Evolutionary conservation across 2,329 filamentous ascomycete species (phyloP).

Genomic region (Leptosphaerulina australis): DNA sequence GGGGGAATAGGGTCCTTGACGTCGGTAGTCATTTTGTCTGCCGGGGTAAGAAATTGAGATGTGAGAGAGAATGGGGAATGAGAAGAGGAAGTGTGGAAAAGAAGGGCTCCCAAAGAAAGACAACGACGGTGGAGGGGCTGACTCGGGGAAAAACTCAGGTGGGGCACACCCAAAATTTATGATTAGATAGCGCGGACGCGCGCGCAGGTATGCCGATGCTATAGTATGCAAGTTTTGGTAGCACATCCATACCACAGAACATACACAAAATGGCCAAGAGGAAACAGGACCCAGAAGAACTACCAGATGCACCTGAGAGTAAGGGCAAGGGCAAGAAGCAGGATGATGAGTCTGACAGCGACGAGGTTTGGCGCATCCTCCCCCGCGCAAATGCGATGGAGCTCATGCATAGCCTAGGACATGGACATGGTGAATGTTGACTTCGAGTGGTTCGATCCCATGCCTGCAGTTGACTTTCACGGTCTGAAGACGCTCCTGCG

Average conservation of each 20-base stretch:
- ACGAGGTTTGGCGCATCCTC: constrained; percentile 39
- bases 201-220: constrained; percentile 4
- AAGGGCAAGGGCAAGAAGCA: constrained; percentile 37
- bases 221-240: neutral
- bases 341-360: constrained; percentile 47
- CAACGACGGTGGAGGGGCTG: constrained; percentile 18
- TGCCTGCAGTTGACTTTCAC: constrained; percentile 89
- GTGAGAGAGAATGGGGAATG: constrained; percentile 14
- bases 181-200: constrained; percentile 14
- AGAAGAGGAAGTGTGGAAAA: constrained; percentile 10
- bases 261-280: constrained; percentile 44
- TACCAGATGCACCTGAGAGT: constrained; percentile 43
- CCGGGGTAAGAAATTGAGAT: constrained; percentile 22
- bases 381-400: constrained; percentile 10
- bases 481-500: constrained; percentile 88
- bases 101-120: constrained; percentile 4
- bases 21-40: constrained; percentile 47
- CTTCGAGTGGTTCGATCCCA: constrained; percentile 98
- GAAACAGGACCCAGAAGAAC: constrained; percentile 45
- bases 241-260: constrained; percentile 11
- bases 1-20: constrained; percentile 52
- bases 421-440: constrained; percentile 93
- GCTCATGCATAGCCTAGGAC: constrained; percentile 62
- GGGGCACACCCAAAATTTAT: constrained; percentile 8
- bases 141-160: constrained; percentile 12